Percentiles rank a stretch among this genome's conserved stretches.
Conservation (phyloP, 2,329 filamentous ascomycete genomes). For the Pseudopyricularia cyperi region DNA sequence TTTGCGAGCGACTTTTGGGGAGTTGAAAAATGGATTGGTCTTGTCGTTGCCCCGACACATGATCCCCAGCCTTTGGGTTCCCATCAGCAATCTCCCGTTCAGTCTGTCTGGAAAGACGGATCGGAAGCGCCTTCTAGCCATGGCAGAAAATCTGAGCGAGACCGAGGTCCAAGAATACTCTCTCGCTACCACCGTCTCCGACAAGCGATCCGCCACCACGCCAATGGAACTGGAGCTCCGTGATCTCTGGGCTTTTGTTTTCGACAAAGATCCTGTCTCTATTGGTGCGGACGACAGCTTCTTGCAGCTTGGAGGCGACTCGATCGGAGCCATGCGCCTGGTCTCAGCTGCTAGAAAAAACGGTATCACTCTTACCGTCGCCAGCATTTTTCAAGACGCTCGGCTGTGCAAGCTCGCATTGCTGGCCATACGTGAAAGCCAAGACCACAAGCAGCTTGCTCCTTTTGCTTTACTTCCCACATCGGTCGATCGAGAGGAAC, state of each 20-base stretch:
- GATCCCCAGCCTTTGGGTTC: slow-evolving; percentile 12
- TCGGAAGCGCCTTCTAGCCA: slow-evolving; percentile 3
- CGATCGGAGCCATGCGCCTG: slow-evolving; percentile 8
- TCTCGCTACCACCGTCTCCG: slow-evolving; percentile 2
- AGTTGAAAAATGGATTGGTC: slow-evolving; percentile 5
- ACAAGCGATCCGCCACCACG: slow-evolving; percentile 1
- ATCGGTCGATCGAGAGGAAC: background rate
- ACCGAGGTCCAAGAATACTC: background rate
- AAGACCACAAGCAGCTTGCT: background rate
- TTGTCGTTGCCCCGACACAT: slow-evolving; percentile 11
- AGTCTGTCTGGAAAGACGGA: slow-evolving; percentile 13
- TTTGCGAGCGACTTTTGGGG: background rate
- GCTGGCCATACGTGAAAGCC: slow-evolving; percentile 6
- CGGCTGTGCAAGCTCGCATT: slow-evolving; percentile 3
- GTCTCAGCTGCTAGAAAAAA: slow-evolving; percentile 2
- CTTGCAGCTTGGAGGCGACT: slow-evolving; percentile 8
- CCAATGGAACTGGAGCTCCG: slow-evolving; percentile 3
- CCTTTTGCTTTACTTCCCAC: background rate
- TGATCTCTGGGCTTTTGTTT: slow-evolving; percentile 5
- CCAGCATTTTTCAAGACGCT: slow-evolving; percentile 2
- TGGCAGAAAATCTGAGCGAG: slow-evolving; percentile 3
- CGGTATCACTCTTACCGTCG: slow-evolving; percentile 1
- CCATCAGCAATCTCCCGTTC: slow-evolving; percentile 8
- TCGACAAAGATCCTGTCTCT: slow-evolving; percentile 3
- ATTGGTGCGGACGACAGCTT: slow-evolving; percentile 6